phyloP scores from a whole-genome alignment of 257 asterid genomes.

The Oldenlandia corymbosa region DNA sequence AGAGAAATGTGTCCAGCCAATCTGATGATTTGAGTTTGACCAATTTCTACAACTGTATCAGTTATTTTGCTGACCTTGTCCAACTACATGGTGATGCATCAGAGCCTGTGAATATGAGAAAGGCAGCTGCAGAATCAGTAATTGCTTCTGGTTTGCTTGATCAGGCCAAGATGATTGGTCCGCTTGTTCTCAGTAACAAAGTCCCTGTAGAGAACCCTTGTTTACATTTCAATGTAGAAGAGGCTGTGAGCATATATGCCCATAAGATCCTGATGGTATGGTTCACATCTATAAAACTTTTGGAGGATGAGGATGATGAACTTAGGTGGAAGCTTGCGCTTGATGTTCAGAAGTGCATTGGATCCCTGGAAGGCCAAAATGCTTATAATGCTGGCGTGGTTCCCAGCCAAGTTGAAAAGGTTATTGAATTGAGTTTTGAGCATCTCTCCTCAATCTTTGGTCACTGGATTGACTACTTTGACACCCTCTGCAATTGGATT shows the following conservation, averaged over 20 bases:
- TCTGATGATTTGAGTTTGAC: conserved; percentile 27
- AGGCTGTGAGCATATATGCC: conserved; percentile 39
- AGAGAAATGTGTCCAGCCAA: conserved; percentile 22
- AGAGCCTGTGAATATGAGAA: conserved; percentile 67
- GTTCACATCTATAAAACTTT: conserved; percentile 68
- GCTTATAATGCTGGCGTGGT: conserved; percentile 26
- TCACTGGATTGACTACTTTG: conserved; percentile 60
- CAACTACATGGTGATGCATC: conserved; percentile 62
- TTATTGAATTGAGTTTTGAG: conserved; percentile 62
- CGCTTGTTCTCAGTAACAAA: conserved; percentile 27
- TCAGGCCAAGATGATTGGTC: conserved; percentile 49
- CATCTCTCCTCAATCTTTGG: conserved; percentile 67
- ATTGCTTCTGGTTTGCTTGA: conserved; percentile 72
- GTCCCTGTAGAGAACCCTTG: conserved; percentile 24
- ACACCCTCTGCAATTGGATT: conserved; percentile 65
- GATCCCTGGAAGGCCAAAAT: conserved; percentile 17
- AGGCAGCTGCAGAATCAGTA: conserved; percentile 82
- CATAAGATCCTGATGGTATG: conserved; percentile 60
- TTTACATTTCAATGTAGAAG: conserved; percentile 33
- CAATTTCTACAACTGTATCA: conserved; percentile 39
- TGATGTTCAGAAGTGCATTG: conserved; percentile 58
- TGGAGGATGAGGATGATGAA: conserved; percentile 84
- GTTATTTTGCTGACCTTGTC: conserved; percentile 56
- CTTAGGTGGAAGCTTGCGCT: conserved; percentile 68
- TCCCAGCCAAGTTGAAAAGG: conserved; percentile 86